A percentile compares a stretch with the other conserved stretches of the same genome.
phyloP scores from a whole-genome alignment of 768 basidiomycete genomes.

The Fistulinella prunicolor region DNA sequence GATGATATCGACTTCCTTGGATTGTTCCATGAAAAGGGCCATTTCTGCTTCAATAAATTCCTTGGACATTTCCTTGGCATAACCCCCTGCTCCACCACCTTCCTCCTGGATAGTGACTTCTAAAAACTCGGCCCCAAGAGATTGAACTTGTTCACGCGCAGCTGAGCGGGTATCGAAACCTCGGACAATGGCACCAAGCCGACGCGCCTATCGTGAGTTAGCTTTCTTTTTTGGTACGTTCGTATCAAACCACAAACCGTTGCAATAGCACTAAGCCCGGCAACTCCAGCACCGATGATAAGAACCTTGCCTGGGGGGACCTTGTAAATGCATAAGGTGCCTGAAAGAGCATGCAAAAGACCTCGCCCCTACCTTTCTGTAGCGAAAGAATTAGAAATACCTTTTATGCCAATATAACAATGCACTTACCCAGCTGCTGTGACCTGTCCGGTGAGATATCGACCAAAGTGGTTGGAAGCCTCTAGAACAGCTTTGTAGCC shows the following conservation, averaged over 20 bases:
- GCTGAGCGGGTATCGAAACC: slow-evolving; percentile 86
- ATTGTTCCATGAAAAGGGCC: slow-evolving; percentile 84
- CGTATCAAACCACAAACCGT: slow-evolving; percentile 48
- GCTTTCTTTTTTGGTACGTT: neutral
- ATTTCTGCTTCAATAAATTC: slow-evolving; percentile 88
- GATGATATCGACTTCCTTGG: slow-evolving; percentile 86
- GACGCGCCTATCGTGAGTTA: slow-evolving; percentile 53
- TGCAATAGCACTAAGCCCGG: slow-evolving; percentile 83
- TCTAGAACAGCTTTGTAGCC: slow-evolving; percentile 91
- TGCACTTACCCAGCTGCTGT: slow-evolving; percentile 79
- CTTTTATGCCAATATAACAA: slow-evolving; percentile 2
- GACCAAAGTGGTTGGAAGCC: slow-evolving; percentile 85
- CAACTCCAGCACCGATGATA: slow-evolving; percentile 86
- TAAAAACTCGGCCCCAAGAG: slow-evolving; percentile 87
- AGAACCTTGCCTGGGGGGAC: slow-evolving; percentile 86
- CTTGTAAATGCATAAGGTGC: slow-evolving; percentile 37
- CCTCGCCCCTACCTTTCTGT: slow-evolving; percentile 43
- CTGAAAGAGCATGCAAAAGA: neutral
- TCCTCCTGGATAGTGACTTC: slow-evolving; percentile 80
- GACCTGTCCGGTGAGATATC: slow-evolving; percentile 88
- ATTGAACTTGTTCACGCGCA: slow-evolving; percentile 86
- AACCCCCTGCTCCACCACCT: slow-evolving; percentile 79
- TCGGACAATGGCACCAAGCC: slow-evolving; percentile 84
- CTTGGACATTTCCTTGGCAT: slow-evolving; percentile 89
- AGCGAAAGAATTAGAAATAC: slow-evolving; percentile 5